A percentile compares a stretch with the other conserved stretches of the same genome.
These are phyloP conservation scores for Orbilia brochopaga DNA, from an alignment of 2,329 filamentous ascomycete species.

Conservation along the genomic window DNA sequence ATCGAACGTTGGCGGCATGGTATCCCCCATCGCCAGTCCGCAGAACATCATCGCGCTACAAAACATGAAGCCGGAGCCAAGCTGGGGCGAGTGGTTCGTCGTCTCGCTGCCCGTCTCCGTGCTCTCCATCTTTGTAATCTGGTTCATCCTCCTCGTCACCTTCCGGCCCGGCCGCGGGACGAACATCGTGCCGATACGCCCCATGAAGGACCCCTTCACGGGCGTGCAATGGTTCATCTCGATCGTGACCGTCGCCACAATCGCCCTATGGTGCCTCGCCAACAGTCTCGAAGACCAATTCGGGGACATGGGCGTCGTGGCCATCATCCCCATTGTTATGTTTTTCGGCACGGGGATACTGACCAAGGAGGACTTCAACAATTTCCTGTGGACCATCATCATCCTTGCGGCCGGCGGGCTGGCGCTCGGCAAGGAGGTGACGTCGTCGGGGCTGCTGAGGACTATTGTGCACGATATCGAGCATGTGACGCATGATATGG, in stretches of 20 bases:
- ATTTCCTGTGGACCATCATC: conserved; percentile 99
- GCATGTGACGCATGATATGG: conserved; percentile 73
- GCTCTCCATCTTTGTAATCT: conserved; percentile 85
- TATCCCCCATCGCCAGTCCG: conserved; percentile 94
- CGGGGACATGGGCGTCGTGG: conserved; percentile 97
- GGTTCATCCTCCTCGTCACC: conserved; percentile 80
- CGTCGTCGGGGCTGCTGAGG: conserved; percentile 87
- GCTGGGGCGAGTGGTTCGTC: conserved; percentile 98
- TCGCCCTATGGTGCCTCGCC: conserved; percentile 87
- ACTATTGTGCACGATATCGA: conserved; percentile 84
- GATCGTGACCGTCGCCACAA: conserved; percentile 80
- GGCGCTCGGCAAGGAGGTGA: conserved; percentile 90
- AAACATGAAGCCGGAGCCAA: conserved; percentile 90
- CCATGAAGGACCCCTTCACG: conserved; percentile 84
- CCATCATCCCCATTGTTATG: conserved; percentile 90
- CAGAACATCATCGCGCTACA: conserved; percentile 96
- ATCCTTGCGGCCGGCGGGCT: conserved; percentile 94
- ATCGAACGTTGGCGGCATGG: conserved; percentile 94
- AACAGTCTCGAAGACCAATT: conserved; percentile 87
- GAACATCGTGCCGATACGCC: conserved; percentile 87
- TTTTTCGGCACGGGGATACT: conserved; percentile 97
- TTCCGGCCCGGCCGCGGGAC: conserved; percentile 86
- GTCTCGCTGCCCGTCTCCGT: conserved; percentile 90
- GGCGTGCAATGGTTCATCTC: conserved; percentile 93
- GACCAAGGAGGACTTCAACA: conserved; percentile 99